These are phyloP conservation scores for Ophiostoma piceae DNA, from an alignment of 2,329 filamentous ascomycete genomes.

Conservation along the genomic window DNA sequence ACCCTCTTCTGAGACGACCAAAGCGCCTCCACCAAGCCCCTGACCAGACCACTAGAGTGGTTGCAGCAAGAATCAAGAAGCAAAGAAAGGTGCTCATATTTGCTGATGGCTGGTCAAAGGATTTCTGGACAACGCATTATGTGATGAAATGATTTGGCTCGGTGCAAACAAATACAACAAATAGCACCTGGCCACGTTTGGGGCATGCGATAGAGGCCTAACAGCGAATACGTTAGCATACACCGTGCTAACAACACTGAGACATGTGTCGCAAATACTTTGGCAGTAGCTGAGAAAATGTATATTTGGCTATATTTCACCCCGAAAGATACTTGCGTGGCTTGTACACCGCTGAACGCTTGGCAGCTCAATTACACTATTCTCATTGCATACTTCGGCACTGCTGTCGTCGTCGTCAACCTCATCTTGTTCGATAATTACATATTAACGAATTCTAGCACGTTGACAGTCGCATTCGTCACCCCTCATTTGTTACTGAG, in stretches of 20 bases:
- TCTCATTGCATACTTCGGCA: not conserved
- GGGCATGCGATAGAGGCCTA: not conserved
- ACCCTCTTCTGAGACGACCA: constrained; percentile 2
- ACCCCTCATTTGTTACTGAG: not conserved
- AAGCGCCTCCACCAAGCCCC: not conserved
- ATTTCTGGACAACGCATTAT: not conserved
- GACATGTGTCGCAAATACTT: not conserved
- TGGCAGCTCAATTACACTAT: not conserved
- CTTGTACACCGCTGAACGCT: not conserved
- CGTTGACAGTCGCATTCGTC: not conserved
- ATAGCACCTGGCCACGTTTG: not conserved
- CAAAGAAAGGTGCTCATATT: not conserved
- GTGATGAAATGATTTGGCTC: not conserved
- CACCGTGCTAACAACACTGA: not conserved
- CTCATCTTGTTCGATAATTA: not conserved
- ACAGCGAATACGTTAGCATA: not conserved
- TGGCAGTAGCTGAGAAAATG: not conserved
- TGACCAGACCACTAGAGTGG: not conserved
- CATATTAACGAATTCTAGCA: not conserved
- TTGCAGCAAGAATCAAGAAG: not conserved
- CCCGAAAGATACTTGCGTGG: not conserved
- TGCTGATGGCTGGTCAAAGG: not conserved
- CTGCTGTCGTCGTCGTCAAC: not conserved
- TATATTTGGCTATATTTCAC: not conserved
- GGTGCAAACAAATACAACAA: not conserved